Evolutionary conservation across 2,329 filamentous ascomycete species (phyloP).

Genomic region (Phialophora expanda): DNA sequence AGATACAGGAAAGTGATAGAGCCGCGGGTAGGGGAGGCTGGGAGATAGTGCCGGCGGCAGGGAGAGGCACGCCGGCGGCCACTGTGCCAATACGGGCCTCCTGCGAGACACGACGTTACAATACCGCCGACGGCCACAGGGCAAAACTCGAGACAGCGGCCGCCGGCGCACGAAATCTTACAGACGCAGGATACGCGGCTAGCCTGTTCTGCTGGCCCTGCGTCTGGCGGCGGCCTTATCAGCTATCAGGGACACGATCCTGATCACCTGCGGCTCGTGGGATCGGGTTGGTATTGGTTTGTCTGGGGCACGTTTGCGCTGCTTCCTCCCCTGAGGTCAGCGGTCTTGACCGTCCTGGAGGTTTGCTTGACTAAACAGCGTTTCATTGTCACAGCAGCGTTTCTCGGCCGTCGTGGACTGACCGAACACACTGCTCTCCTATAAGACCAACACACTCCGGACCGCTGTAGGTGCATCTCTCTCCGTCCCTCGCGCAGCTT

Average conservation of each 20-base stretch:
- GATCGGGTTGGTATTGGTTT: conserved; percentile 9
- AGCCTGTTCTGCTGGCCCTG: conserved; percentile 9
- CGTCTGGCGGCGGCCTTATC: conserved; percentile 22
- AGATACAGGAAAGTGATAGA: conserved; percentile 9
- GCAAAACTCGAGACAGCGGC: conserved; percentile 2
- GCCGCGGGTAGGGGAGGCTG: neutral
- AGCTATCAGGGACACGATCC: conserved; percentile 9
- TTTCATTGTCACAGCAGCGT: neutral
- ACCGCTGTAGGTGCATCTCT: conserved; percentile 1
- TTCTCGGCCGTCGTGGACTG: neutral
- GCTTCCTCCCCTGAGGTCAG: neutral
- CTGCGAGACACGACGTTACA: conserved; percentile 13
- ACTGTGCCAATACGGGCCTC: conserved; percentile 3
- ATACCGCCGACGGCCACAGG: conserved; percentile 28
- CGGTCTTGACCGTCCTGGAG: conserved; percentile 6
- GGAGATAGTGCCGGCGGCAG: conserved; percentile 15
- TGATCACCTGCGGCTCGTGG: neutral
- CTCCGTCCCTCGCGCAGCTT: neutral
- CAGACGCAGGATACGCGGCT: conserved; percentile 13
- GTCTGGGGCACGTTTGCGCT: neutral
- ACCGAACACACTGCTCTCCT: neutral
- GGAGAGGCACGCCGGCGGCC: conserved; percentile 15
- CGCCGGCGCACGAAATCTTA: conserved; percentile 27
- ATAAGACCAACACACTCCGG: conserved; percentile 21
- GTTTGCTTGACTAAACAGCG: conserved; percentile 25